phyloP scores from a whole-genome alignment of 257 asterid species.

The Lycium ferocissimum region DNA sequence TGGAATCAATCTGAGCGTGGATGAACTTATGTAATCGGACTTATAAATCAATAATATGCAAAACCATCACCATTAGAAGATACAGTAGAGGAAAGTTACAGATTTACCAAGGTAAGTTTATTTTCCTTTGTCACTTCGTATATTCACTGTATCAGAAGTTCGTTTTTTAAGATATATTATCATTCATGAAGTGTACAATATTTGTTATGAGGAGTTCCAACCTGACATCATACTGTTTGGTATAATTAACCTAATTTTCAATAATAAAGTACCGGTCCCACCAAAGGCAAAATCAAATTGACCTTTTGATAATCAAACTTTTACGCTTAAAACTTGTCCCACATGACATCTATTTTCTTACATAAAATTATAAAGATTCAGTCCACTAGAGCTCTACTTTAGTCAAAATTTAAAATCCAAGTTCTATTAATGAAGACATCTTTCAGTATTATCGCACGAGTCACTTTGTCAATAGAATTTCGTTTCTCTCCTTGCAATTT shows the following conservation, averaged over 20 bases:
- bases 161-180: too few species aligned
- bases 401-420: neutral
- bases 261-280: neutral
- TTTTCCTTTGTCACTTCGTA: too few species aligned
- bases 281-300: neutral
- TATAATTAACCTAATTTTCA: neutral
- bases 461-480: neutral
- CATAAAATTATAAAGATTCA: neutral
- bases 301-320: neutral
- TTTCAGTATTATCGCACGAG: neutral
- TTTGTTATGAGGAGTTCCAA: neutral
- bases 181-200: too few species aligned
- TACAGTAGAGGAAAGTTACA: too few species aligned
- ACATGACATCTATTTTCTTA: neutral
- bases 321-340: neutral
- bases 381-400: neutral
- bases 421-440: neutral
- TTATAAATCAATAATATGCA: too few species aligned
- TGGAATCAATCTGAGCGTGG: too few species aligned
- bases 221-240: neutral
- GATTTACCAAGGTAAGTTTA: too few species aligned
- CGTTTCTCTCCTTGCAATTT: neutral
- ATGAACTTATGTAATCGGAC: too few species aligned
- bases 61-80: too few species aligned
- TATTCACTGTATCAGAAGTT: too few species aligned